A percentile compares a stretch with the other conserved stretches of the same genome.
phyloP scores from a whole-genome alignment of 1,139 yeast genomes.

The Diutina scorzettiae region DNA sequence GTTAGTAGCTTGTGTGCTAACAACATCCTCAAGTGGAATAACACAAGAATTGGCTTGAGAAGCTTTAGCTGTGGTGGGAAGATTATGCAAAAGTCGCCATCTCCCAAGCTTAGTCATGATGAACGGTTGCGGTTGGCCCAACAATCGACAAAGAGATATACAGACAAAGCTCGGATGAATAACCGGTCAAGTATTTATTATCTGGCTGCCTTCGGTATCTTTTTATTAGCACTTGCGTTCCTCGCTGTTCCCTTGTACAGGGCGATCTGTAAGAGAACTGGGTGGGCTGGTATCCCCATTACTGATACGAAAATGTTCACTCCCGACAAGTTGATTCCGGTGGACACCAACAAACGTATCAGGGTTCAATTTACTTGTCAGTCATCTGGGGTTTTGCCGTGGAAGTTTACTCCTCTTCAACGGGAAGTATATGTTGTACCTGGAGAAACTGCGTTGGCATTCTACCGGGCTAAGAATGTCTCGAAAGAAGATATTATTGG shows the following conservation, averaged over 20 bases:
- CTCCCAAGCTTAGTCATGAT: background rate
- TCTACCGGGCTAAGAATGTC: constrained; percentile 81
- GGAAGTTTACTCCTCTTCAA: constrained; percentile 94
- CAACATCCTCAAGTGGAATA: too few species aligned
- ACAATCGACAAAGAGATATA: constrained; percentile 14
- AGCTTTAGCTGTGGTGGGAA: background rate
- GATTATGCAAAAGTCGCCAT: background rate
- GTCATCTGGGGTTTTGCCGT: constrained; percentile 82
- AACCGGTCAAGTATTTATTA: constrained; percentile 56
- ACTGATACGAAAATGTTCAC: constrained; percentile 75
- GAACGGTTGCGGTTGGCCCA: constrained; percentile 9
- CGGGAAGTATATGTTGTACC: constrained; percentile 89
- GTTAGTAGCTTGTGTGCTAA: too few species aligned
- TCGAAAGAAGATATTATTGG: constrained; percentile 89
- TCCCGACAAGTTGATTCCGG: constrained; percentile 79
- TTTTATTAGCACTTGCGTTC: constrained; percentile 72
- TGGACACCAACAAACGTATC: constrained; percentile 74
- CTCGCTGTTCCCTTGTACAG: constrained; percentile 91
- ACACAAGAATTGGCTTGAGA: background rate
- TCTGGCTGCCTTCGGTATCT: constrained; percentile 56
- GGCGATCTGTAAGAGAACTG: constrained; percentile 88
- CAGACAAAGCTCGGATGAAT: constrained; percentile 19
- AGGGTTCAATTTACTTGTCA: constrained; percentile 83
- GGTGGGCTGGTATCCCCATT: constrained; percentile 92
- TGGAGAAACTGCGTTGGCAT: constrained; percentile 96